A percentile compares a stretch with the other conserved stretches of the same genome.
phyloP scores from a whole-genome alignment of 1,284 basidiomycete genomes.

The Fistulina hepatica region DNA sequence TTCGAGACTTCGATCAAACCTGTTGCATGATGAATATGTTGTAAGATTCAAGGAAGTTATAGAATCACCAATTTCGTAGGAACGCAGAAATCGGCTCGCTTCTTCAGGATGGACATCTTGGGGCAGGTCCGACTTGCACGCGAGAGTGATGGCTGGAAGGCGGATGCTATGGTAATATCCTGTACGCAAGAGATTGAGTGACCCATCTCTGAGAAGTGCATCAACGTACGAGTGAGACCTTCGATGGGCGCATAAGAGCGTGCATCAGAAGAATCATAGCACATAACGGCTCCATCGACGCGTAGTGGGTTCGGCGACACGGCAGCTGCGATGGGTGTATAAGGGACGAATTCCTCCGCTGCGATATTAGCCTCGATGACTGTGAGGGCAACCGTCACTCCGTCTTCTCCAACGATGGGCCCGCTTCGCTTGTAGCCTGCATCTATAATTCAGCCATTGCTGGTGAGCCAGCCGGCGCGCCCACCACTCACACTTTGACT shows the following conservation, averaged over 20 bases:
- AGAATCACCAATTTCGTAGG: slow-evolving; percentile 36
- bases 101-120: slow-evolving; percentile 42
- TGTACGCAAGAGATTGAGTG: slow-evolving; percentile 22
- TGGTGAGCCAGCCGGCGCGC: no score
- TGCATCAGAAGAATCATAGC: slow-evolving; percentile 56
- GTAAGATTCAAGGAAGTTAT: no score
- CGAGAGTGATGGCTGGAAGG: slow-evolving; percentile 54
- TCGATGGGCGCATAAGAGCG: slow-evolving; percentile 54
- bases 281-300: slow-evolving; percentile 63
- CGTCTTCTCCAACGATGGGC: slow-evolving; percentile 35
- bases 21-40: no score
- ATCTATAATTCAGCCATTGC: no score
- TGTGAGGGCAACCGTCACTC: slow-evolving; percentile 32
- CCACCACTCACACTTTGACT: no score
- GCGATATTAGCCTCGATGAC: slow-evolving; percentile 34
- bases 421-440: slow-evolving; percentile 18
- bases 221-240: slow-evolving; percentile 46
- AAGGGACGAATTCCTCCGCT: slow-evolving; percentile 30
- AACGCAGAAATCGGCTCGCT: no score
- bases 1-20: slow-evolving; percentile 58
- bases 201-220: slow-evolving; percentile 1
- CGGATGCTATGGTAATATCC: slow-evolving; percentile 45
- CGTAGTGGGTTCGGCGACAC: slow-evolving; percentile 30
- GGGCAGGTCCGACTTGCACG: slow-evolving; percentile 63
- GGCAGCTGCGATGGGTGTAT: no score